A percentile compares a stretch with the other conserved stretches of the same genome.
Conservation (phyloP, 768 basidiomycete species). For the Chiua virens region DNA sequence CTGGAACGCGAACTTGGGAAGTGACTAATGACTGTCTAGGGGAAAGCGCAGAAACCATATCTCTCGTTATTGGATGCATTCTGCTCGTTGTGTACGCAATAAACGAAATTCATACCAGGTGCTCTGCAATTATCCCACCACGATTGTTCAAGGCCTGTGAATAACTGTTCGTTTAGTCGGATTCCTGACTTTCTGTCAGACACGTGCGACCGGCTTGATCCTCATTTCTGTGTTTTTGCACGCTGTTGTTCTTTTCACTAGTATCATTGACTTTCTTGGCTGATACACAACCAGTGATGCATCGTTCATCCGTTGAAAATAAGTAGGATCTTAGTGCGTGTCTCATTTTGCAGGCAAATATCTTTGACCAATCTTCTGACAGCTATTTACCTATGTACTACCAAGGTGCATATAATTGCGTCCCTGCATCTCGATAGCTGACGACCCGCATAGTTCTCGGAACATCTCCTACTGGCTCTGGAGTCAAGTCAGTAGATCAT, state of each 20-base stretch:
- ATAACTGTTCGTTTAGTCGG: not conserved
- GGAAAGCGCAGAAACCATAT: conserved; percentile 33
- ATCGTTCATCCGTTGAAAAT: not conserved
- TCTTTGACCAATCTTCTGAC: conserved; percentile 1
- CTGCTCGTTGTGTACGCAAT: conserved; percentile 29
- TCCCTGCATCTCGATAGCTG: not conserved
- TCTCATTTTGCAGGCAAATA: not conserved
- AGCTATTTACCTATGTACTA: conserved; percentile 43
- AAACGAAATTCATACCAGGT: conserved; percentile 36
- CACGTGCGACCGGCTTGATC: conserved; percentile 37
- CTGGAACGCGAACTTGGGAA: not conserved
- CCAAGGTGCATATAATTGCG: conserved; percentile 24
- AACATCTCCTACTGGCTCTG: conserved; percentile 33
- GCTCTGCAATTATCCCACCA: conserved; percentile 40
- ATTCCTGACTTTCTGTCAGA: conserved; percentile 21
- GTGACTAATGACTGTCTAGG: conserved; percentile 19
- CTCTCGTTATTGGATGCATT: conserved; percentile 34
- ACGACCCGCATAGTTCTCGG: conserved; percentile 31
- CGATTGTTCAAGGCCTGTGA: conserved; percentile 35
- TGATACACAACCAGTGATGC: not conserved
- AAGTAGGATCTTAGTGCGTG: conserved; percentile 30
- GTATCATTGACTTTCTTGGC: too few species aligned
- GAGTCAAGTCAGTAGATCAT: conserved; percentile 25
- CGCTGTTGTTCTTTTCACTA: conserved; percentile 31
- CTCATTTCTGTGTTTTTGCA: conserved; percentile 37